phyloP scores from a whole-genome alignment of 495 filamentous ascomycete genomes.

The Penicillium arizonense region DNA sequence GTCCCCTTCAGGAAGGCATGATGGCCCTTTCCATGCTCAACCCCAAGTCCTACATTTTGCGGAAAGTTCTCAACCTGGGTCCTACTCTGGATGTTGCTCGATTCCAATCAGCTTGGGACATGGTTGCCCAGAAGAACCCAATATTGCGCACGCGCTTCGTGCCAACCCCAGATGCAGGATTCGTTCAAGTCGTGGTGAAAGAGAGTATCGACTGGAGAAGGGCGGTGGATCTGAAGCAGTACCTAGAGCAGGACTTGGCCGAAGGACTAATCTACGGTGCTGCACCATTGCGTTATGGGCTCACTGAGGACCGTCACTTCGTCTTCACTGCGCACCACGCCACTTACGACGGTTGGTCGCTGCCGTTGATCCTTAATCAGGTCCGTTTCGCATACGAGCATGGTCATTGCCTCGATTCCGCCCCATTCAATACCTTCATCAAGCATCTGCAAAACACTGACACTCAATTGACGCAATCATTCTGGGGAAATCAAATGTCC shows the following conservation, averaged over 20 bases:
- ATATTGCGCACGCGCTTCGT: neutral
- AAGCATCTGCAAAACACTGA: neutral
- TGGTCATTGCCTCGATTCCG: neutral
- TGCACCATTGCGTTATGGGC: neutral
- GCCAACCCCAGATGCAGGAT: neutral
- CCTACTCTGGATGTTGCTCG: neutral
- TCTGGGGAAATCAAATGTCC: conserved; percentile 18
- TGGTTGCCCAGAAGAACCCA: neutral
- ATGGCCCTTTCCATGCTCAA: neutral
- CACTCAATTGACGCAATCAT: neutral
- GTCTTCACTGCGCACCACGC: conserved; percentile 55
- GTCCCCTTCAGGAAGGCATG: neutral
- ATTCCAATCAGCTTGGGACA: neutral
- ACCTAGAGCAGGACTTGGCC: conserved; percentile 9
- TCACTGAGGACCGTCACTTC: neutral
- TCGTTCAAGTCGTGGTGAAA: neutral
- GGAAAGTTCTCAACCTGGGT: neutral
- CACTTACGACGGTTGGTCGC: conserved; percentile 60
- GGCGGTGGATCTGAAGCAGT: conserved; percentile 1
- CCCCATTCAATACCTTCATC: neutral
- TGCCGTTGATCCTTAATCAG: neutral
- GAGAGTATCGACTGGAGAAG: neutral
- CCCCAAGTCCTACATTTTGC: neutral
- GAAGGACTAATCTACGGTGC: conserved; percentile 6
- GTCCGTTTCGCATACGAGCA: neutral